phyloP scores from a whole-genome alignment of 2,329 filamentous ascomycete species.

The Trichophyton equinum region DNA sequence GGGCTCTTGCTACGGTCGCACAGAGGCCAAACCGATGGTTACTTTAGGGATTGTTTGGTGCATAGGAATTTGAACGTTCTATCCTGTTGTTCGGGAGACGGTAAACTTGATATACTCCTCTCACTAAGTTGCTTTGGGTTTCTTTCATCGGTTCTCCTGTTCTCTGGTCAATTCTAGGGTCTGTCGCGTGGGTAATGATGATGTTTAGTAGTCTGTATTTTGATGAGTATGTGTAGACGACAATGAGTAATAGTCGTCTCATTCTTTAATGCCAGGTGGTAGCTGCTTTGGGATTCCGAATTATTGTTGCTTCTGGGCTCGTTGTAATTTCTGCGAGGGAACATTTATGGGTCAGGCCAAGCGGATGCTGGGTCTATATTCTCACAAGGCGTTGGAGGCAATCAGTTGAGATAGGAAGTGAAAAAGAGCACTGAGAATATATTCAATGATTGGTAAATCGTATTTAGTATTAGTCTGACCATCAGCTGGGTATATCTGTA shows the following conservation, averaged over 20 bases:
- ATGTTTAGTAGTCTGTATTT: background rate
- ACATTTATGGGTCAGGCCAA: background rate
- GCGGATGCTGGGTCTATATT: background rate
- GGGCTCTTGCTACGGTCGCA: conserved; percentile 10
- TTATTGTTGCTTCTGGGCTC: background rate
- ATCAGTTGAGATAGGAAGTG: too few species aligned
- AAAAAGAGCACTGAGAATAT: too few species aligned
- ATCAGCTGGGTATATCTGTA: too few species aligned
- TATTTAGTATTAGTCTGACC: too few species aligned
- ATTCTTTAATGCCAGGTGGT: background rate
- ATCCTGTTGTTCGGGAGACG: background rate
- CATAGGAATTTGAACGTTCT: background rate
- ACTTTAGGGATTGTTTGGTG: background rate
- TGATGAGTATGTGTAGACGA: background rate
- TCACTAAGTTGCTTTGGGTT: background rate
- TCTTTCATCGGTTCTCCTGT: background rate
- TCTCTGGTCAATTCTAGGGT: background rate
- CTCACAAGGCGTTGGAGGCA: background rate
- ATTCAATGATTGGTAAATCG: too few species aligned
- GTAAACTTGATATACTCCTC: background rate
- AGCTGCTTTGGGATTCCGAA: background rate
- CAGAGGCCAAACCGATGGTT: background rate
- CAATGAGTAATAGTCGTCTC: background rate
- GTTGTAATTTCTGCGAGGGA: background rate
- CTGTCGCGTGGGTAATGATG: background rate